Percentiles rank a stretch among this genome's conserved stretches.
Evolutionary conservation across 176 grass and related monocot species (phyloP).

Genomic region (Ensete ventricosum): DNA sequence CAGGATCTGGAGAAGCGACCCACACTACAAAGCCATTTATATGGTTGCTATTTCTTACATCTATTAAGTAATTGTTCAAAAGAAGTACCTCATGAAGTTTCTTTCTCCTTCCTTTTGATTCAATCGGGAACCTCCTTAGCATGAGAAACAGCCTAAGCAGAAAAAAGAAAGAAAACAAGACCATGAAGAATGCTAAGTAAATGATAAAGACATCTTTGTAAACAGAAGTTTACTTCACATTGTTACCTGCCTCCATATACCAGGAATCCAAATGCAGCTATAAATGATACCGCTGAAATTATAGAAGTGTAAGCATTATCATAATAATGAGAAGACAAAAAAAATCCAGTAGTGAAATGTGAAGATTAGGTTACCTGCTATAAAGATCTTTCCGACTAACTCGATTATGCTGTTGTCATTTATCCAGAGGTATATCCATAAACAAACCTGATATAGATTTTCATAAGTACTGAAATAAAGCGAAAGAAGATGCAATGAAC

Average conservation of each 20-base stretch:
- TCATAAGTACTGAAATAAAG: neutral
- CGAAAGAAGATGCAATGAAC: neutral
- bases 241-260: slow-evolving; percentile 84
- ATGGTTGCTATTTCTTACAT: neutral
- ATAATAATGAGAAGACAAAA: slow-evolving; percentile 9
- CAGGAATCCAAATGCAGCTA: slow-evolving; percentile 64
- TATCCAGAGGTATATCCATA: slow-evolving; percentile 73
- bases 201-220: neutral
- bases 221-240: neutral
- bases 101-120: slow-evolving; percentile 76
- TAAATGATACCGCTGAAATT: slow-evolving; percentile 63
- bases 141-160: slow-evolving; percentile 61
- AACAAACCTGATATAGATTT: slow-evolving; percentile 38
- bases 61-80: neutral
- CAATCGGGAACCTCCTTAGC: slow-evolving; percentile 76
- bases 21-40: neutral
- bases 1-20: too few relatives aligned
- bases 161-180: neutral
- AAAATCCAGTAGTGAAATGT: slow-evolving; percentile 14
- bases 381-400: slow-evolving; percentile 63
- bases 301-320: neutral
- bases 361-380: slow-evolving; percentile 29
- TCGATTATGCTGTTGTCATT: slow-evolving; percentile 44
- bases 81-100: slow-evolving; percentile 68
- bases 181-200: neutral